These are phyloP conservation scores for Oldenlandia corymbosa DNA, from an alignment of 257 asterid species.

Conservation along the genomic window DNA sequence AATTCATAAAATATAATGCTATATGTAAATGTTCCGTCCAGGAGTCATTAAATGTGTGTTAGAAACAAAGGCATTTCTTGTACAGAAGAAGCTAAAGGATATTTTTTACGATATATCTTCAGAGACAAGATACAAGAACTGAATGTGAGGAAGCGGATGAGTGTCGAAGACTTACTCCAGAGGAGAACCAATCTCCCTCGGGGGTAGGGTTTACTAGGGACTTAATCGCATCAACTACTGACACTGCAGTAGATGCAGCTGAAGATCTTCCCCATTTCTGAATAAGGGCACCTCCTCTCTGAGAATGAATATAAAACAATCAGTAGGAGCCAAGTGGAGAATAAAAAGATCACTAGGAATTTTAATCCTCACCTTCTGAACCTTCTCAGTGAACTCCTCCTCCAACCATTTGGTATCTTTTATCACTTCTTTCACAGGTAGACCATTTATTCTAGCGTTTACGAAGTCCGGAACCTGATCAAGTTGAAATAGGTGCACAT, in stretches of 20 bases:
- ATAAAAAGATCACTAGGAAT: not conserved
- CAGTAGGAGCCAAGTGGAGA: not conserved
- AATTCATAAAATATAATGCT: not conserved
- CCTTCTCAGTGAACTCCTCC: conserved; percentile 81
- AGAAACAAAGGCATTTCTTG: not conserved
- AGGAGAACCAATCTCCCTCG: conserved; percentile 91
- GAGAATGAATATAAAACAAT: conserved; percentile 20
- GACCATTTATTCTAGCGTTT: conserved; percentile 76
- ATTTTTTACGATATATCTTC: not conserved
- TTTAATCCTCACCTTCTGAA: conserved; percentile 60
- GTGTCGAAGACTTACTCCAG: conserved; percentile 60
- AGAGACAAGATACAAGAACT: not conserved
- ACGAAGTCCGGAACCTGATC: conserved; percentile 88
- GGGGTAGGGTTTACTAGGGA: conserved; percentile 94
- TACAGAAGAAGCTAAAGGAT: not conserved
- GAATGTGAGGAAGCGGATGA: not conserved
- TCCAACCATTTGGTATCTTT: conserved; percentile 84
- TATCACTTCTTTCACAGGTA: conserved; percentile 79
- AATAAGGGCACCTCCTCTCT: conserved; percentile 97
- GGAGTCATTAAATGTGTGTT: not conserved
- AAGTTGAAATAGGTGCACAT: conserved; percentile 4
- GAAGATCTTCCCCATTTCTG: conserved; percentile 99
- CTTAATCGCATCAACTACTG: conserved; percentile 77
- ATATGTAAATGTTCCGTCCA: not conserved
- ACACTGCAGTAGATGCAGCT: conserved; percentile 97